Base-by-base conservation (phyloP, 208 protist genomes). In the Trypanosoma scelopori region DNA sequence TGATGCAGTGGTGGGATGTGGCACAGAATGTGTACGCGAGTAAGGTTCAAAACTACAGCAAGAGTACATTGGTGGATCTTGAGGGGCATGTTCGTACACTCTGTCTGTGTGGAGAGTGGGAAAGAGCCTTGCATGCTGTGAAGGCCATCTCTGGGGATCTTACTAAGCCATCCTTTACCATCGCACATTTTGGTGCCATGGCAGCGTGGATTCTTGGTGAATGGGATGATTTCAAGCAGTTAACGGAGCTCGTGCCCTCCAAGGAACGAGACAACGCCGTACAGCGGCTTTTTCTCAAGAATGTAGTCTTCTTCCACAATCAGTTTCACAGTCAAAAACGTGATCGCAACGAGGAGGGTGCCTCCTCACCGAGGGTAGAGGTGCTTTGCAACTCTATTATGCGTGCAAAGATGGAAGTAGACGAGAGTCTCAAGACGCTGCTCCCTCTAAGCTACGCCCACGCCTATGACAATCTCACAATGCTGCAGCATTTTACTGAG, bases 401-500 rank as follows among this genome's bases (percentile, higher is more conserved):
- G 23, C 72, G 86, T 55, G 74, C 89, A 28, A 93, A 92, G 74
- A 69, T 94, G 22, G 74, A 82, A 25, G 77, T 97, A 13, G 92
- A 97, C 57, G 84, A 91, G 53, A 95, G 80, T 52, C 75, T 95
- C 52, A 82, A 86, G 63, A 94, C 89, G n/a, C 73, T 95, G 43
- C 64, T 97, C 16, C 85, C 89, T 1, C 71, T 95, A 20, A 95
- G 87, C 75, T 95, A 97, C 79, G 66, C 79, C 12, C 89, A 93
- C 67, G 92, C 92, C 18, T 99, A 99, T 82, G 85, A 98, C 28
- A 89, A 91, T 41, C 70, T 99, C 15, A 95, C 99, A 15, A 74
- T 93, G 56, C 76, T 99, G 63, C 98, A 99, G 81, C 97, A 99
- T 83, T 93, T 99, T 43, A 92, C 93, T 0, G 98, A 99, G 77